These are phyloP conservation scores for Globisporangium lucens DNA, from an alignment of 352 stramenopile species.

Conservation along the genomic window DNA sequence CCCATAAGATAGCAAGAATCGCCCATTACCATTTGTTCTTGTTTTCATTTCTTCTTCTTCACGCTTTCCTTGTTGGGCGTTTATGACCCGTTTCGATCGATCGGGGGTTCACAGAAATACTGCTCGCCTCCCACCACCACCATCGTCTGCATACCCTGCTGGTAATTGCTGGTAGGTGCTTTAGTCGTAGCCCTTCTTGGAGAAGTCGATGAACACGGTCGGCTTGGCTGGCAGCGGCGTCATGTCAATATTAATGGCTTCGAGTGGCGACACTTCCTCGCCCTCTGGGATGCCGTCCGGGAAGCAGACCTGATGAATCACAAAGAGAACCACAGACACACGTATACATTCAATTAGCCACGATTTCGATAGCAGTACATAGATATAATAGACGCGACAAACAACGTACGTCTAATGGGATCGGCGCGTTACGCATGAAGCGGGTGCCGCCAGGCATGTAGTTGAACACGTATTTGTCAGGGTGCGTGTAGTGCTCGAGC, in stretches of 20 bases:
- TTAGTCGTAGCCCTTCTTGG: constrained; percentile 88
- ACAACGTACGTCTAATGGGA: constrained; percentile 88
- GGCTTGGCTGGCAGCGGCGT: constrained; percentile 72
- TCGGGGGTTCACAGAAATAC: neutral
- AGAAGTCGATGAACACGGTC: constrained; percentile 82
- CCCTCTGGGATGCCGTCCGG: constrained; percentile 85
- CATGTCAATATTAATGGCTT: constrained; percentile 88
- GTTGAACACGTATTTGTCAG: constrained; percentile 96
- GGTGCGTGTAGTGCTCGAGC: constrained; percentile 93
- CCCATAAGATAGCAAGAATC: neutral
- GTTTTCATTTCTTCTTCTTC: constrained; percentile 15
- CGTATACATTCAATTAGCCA: neutral
- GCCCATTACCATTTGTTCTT: constrained; percentile 4
- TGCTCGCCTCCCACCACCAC: neutral
- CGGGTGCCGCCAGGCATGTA: constrained; percentile 98
- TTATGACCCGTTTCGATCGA: neutral
- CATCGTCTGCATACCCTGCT: neutral
- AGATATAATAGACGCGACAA: neutral
- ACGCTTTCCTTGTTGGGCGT: constrained; percentile 4
- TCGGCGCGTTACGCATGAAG: constrained; percentile 98
- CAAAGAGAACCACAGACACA: neutral
- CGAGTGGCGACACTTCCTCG: constrained; percentile 77
- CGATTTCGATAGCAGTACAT: neutral
- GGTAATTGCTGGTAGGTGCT: neutral
- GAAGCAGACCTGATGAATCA: constrained; percentile 72